Percentiles rank a stretch among this genome's conserved stretches.
Conservation (phyloP, 768 basidiomycete genomes). For the Hericium alpestre region DNA sequence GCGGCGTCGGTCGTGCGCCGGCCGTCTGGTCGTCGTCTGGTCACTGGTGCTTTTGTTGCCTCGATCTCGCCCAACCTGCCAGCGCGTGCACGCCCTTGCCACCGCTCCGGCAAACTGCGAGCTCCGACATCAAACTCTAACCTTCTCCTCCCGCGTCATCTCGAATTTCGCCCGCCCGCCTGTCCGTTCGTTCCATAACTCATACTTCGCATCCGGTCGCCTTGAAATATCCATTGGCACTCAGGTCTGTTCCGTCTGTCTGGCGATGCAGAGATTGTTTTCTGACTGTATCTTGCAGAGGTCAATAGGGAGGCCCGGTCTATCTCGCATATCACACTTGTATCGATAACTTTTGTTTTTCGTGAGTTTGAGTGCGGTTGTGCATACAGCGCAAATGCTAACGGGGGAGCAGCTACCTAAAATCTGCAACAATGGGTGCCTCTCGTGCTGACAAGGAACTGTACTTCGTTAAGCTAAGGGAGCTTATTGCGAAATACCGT, state of each 20-base stretch:
- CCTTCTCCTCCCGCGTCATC: conserved; percentile 3
- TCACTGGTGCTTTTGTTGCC: background rate
- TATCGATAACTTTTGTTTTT: conserved; percentile 7
- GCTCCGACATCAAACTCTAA: conserved; percentile 7
- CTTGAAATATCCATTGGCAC: conserved; percentile 97
- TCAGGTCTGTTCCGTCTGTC: conserved; percentile 43
- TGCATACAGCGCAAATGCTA: too few species aligned
- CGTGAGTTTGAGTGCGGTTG: background rate
- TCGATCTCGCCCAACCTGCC: background rate
- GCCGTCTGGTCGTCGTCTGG: background rate
- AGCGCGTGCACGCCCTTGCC: background rate
- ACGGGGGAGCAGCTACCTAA: conserved; percentile 4
- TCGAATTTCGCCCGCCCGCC: background rate
- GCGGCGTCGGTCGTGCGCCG: background rate
- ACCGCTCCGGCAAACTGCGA: background rate
- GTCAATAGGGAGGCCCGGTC: conserved; percentile 83
- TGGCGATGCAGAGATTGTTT: background rate
- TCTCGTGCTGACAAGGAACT: conserved; percentile 80
- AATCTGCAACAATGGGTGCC: conserved; percentile 67
- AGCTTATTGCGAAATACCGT: conserved; percentile 86
- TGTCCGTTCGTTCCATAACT: conserved; percentile 3
- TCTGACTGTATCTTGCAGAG: conserved; percentile 35
- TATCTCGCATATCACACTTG: background rate
- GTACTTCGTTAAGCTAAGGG: conserved; percentile 91
- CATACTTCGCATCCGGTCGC: conserved; percentile 30